Base-by-base conservation (phyloP, 345 rosid species). In the Camelina sativa region DNA sequence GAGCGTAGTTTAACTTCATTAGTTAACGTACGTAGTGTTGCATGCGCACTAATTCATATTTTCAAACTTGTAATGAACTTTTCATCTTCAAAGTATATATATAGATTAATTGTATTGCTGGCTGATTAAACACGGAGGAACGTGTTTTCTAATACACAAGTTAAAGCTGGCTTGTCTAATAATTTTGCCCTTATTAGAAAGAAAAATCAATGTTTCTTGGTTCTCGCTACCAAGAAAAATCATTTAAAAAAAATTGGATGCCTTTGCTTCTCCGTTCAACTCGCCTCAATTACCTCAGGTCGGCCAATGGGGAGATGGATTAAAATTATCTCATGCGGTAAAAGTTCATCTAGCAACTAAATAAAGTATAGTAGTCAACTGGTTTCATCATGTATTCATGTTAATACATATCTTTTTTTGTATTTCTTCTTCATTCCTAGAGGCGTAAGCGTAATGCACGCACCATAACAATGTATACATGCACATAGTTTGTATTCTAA, bases 241-340 rank as follows among this genome's bases (percentile, higher is more conserved):
- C 17, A 17, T 17, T 17, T 17, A 17, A 28, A 41, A 13, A 34
- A 12, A 23, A 59, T 17, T 17, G 35, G 19, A 13, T 11, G 51
- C 4, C 67, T 43, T 23, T 43, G 53, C 67, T 62, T 43, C 52
- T 62, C 52, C 67, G 15, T 62, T 62, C 53, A 43, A 23, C 53
- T 43, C 38, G 67, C 22, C 67, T 62, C 20, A 25, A 13, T 62
- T 62, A 20, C 19, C 4, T 62, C 8, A 62, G 37, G 20, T 43
- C 52, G 35, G 11, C 7, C 50, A 16, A 20, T 22, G 12, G 34
- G 67, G 37, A 19, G 12, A 43, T 43, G 22, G 13, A 62, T 23
- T 43, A 12, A 17, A 17, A 23, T 12, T 52, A 54, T 54, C 35
- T 20, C 56, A 4, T 51, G 56, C 56, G 2, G 28, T 20, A 20